These are phyloP conservation scores for Miscanthus lutarioriparius DNA, from an alignment of 176 grass and related monocot genomes.

Conservation along the genomic window DNA sequence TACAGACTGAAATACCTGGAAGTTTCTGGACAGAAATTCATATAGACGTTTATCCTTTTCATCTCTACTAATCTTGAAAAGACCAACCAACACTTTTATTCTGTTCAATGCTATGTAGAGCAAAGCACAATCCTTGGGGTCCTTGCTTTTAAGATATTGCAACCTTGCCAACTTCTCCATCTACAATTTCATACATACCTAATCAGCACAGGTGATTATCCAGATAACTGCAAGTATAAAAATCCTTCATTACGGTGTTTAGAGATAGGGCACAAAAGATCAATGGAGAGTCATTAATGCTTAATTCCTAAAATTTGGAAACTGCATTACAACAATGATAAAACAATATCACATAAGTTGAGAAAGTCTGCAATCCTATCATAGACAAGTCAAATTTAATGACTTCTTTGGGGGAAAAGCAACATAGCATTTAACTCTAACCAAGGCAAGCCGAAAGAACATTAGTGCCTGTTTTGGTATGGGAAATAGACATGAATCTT, in stretches of 20 bases:
- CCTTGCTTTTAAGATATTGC: conserved; percentile 92
- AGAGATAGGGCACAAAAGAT: conserved; percentile 27
- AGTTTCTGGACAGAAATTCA: conserved; percentile 88
- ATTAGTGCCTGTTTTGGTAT: background rate
- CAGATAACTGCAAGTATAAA: conserved; percentile 42
- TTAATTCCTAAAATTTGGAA: conserved; percentile 27
- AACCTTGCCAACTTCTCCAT: conserved; percentile 96
- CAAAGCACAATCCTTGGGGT: conserved; percentile 93
- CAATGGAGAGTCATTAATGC: conserved; percentile 23
- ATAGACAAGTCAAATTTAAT: background rate
- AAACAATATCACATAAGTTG: conserved; percentile 17
- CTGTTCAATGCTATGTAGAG: conserved; percentile 91
- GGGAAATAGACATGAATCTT: background rate
- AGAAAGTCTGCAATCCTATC: conserved; percentile 14
- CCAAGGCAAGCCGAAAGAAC: conserved; percentile 12
- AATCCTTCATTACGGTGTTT: conserved; percentile 20
- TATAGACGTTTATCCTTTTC: conserved; percentile 84
- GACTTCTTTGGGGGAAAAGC: background rate
- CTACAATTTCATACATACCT: conserved; percentile 60
- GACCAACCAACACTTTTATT: conserved; percentile 82
- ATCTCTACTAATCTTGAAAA: conserved; percentile 94
- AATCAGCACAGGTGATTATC: conserved; percentile 52
- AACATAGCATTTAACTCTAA: conserved; percentile 16
- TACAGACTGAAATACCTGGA: conserved; percentile 60
- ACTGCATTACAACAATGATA: conserved; percentile 28